phyloP scores from a whole-genome alignment of 495 filamentous ascomycete genomes.

The Pyrenula massariospora region DNA sequence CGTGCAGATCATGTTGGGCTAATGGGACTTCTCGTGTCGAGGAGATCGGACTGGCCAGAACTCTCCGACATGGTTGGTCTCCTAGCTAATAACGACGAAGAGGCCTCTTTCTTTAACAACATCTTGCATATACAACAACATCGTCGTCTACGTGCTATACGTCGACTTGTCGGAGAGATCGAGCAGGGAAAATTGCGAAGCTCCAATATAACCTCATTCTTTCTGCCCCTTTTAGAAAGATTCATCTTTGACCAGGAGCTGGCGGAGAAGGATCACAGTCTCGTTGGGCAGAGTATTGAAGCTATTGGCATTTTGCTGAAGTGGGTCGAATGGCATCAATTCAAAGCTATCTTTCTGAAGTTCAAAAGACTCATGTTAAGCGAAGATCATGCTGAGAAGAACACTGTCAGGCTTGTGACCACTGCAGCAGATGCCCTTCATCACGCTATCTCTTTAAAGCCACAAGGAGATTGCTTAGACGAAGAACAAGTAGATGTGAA shows the following conservation, averaged over 20 bases:
- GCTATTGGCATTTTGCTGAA: conserved; percentile 62
- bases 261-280: conserved; percentile 68
- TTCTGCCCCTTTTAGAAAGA: conserved; percentile 85
- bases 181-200: conserved; percentile 49
- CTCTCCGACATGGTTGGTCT: conserved; percentile 67
- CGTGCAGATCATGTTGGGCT: conserved; percentile 68
- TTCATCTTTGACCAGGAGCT: conserved; percentile 75
- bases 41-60: conserved; percentile 52
- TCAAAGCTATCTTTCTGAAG: conserved; percentile 65
- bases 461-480: conserved; percentile 14
- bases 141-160: conserved; percentile 72
- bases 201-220: conserved; percentile 71
- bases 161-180: conserved; percentile 57
- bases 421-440: conserved; percentile 65
- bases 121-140: conserved; percentile 85
- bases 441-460: conserved; percentile 35
- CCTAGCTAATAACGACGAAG: conserved; percentile 65
- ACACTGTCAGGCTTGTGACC: conserved; percentile 69
- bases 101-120: conserved; percentile 89
- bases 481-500: conserved; percentile 24
- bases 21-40: conserved; percentile 63
- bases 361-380: conserved; percentile 68
- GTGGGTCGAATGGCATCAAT: conserved; percentile 86
- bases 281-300: conserved; percentile 68
- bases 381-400: conserved; percentile 77